phyloP scores from a whole-genome alignment of 805 yeast species.

The Starmerella kuoi region DNA sequence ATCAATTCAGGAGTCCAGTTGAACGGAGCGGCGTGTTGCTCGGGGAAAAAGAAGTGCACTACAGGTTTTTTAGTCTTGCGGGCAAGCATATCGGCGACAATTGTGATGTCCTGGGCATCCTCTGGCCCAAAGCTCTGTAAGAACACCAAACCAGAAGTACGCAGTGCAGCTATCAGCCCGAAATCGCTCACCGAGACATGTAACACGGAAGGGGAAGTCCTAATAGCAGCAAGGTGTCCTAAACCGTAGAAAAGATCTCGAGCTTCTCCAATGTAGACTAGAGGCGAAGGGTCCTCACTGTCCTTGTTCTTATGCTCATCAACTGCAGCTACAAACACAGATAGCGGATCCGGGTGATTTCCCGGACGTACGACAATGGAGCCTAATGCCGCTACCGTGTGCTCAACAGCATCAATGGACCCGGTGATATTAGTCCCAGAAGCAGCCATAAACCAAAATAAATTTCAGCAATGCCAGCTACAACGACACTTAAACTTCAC shows the following conservation, averaged over 20 bases:
- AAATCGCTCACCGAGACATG: slow-evolving; percentile 40
- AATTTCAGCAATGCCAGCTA: not conserved
- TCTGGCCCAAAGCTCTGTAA: slow-evolving; percentile 51
- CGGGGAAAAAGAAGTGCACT: slow-evolving; percentile 49
- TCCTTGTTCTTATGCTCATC: slow-evolving; percentile 3
- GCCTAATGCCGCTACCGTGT: slow-evolving; percentile 12
- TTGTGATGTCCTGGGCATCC: slow-evolving; percentile 44
- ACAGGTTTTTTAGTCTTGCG: slow-evolving; percentile 42
- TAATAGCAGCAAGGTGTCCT: slow-evolving; percentile 16
- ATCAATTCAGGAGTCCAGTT: slow-evolving; percentile 21
- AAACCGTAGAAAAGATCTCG: slow-evolving; percentile 20
- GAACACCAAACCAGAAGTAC: slow-evolving; percentile 54
- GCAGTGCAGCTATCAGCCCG: slow-evolving; percentile 55
- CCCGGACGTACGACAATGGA: slow-evolving; percentile 11
- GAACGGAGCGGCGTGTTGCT: slow-evolving; percentile 15
- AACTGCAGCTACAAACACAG: slow-evolving; percentile 11
- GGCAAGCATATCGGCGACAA: slow-evolving; percentile 49
- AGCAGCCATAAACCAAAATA: slow-evolving; percentile 1
- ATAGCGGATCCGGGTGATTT: slow-evolving; percentile 17
- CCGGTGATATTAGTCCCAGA: slow-evolving; percentile 7
- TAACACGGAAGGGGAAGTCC: slow-evolving; percentile 17
- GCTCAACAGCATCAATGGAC: slow-evolving; percentile 16
- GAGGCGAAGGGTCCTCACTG: not conserved
- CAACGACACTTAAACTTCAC: not conserved
- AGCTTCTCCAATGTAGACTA: slow-evolving; percentile 17